These are phyloP conservation scores for Pichiaceae sp. DNA, from an alignment of 1,139 yeast species.

Conservation along the genomic window DNA sequence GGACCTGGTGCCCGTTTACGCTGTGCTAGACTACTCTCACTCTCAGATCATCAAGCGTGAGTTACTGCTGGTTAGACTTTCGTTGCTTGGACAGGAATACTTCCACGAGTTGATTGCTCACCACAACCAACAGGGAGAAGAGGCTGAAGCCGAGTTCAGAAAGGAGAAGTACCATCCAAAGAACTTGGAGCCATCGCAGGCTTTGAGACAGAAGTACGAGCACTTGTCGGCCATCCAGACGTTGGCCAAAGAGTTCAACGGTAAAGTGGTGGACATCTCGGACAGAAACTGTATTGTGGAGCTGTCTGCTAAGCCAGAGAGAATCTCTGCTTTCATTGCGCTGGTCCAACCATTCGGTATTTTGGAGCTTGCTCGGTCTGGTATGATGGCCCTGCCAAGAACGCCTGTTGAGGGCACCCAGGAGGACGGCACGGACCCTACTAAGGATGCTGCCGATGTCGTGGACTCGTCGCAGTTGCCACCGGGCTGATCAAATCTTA, in stretches of 20 bases:
- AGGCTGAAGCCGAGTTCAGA: conserved; percentile 34
- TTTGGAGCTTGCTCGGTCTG: conserved; percentile 92
- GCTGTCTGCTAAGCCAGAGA: conserved; percentile 86
- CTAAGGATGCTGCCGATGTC: conserved; percentile 53
- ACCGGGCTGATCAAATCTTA: conserved; percentile 57
- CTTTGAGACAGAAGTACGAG: conserved; percentile 85
- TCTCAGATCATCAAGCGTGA: conserved; percentile 89
- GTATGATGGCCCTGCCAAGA: conserved; percentile 98
- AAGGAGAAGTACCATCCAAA: conserved; percentile 73
- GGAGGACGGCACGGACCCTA: conserved; percentile 34
- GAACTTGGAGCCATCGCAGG: conserved; percentile 84
- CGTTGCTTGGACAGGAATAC: conserved; percentile 92
- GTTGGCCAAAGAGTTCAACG: conserved; percentile 83
- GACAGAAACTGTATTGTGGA: conserved; percentile 93
- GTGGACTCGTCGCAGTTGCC: conserved; percentile 82
- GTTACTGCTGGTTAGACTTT: conserved; percentile 81
- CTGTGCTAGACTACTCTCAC: conserved; percentile 88
- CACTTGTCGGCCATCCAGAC: conserved; percentile 81
- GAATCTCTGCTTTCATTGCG: conserved; percentile 79
- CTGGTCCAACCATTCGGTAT: conserved; percentile 93
- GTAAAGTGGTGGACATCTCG: conserved; percentile 83
- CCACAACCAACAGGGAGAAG: conserved; percentile 52
- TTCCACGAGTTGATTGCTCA: conserved; percentile 90
- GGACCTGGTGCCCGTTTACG: conserved; percentile 96
- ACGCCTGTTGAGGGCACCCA: conserved; percentile 63